Evolutionary conservation across 2,329 filamentous ascomycete species (phyloP).

Genomic region (Exophiala lecanii-corni): DNA sequence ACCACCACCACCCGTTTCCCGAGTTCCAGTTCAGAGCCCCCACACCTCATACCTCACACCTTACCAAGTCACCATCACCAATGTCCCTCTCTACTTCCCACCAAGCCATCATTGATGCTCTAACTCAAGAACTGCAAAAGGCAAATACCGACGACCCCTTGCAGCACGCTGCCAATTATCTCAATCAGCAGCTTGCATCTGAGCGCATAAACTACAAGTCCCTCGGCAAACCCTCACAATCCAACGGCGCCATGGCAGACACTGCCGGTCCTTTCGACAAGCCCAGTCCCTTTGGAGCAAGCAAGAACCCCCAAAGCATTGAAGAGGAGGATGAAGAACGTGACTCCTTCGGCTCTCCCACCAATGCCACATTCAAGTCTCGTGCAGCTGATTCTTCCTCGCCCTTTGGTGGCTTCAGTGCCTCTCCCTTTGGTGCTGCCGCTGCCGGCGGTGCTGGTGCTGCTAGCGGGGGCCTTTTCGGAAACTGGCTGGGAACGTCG

Average conservation of each 20-base stretch:
- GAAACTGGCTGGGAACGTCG: conserved; percentile 24
- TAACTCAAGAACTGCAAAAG: conserved; percentile 58
- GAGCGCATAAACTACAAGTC: conserved; percentile 52
- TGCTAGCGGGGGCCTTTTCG: conserved; percentile 22
- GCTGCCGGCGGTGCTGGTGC: conserved; percentile 44
- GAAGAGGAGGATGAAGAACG: conserved; percentile 73
- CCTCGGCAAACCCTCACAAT: conserved; percentile 37
- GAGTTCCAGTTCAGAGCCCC: conserved; percentile 16
- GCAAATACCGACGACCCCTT: conserved; percentile 59
- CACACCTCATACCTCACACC: conserved; percentile 15
- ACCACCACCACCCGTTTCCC: background rate
- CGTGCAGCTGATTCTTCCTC: conserved; percentile 31
- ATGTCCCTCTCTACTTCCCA: conserved; percentile 53
- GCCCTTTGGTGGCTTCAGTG: conserved; percentile 47
- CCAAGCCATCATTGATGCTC: conserved; percentile 58
- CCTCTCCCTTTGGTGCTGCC: conserved; percentile 51
- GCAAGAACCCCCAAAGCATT: conserved; percentile 56
- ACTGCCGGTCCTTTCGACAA: conserved; percentile 75
- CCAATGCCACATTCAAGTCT: conserved; percentile 55
- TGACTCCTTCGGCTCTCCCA: conserved; percentile 71
- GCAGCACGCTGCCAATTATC: conserved; percentile 68
- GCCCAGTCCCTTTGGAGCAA: conserved; percentile 69
- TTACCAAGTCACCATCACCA: conserved; percentile 13
- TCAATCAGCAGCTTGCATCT: conserved; percentile 59
- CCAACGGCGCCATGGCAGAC: conserved; percentile 59